phyloP scores from a whole-genome alignment of 352 stramenopile species.

The Peronospora farinosa region DNA sequence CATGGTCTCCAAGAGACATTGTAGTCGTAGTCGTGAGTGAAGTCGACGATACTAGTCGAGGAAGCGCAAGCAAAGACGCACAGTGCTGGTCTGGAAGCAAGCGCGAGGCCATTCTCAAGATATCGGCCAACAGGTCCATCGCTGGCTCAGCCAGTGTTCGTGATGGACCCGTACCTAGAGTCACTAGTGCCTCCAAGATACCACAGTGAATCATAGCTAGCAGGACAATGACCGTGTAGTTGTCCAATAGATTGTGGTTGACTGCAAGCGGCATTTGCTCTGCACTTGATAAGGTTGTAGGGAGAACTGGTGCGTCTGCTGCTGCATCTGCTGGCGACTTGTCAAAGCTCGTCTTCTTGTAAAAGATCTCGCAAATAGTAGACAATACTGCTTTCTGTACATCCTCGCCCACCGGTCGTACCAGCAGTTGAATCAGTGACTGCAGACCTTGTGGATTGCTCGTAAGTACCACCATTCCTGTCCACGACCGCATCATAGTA shows the following conservation, averaged over 20 bases:
- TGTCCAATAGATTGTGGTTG: slow-evolving; percentile 82
- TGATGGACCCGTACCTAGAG: slow-evolving; percentile 66
- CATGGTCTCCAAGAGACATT: slow-evolving; percentile 60
- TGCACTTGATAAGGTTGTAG: slow-evolving; percentile 61
- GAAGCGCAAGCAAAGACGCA: slow-evolving; percentile 66
- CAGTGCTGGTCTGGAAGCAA: slow-evolving; percentile 84
- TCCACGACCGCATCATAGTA: slow-evolving; percentile 89
- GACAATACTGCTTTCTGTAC: slow-evolving; percentile 84
- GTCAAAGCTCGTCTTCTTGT: slow-evolving; percentile 81
- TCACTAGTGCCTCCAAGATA: slow-evolving; percentile 76
- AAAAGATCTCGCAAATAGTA: slow-evolving; percentile 87
- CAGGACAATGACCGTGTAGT: slow-evolving; percentile 84
- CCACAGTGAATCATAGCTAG: slow-evolving; percentile 84
- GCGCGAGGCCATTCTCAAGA: slow-evolving; percentile 75
- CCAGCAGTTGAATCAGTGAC: slow-evolving; percentile 80
- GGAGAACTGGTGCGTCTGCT: slow-evolving; percentile 48
- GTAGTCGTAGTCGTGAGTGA: slow-evolving; percentile 69
- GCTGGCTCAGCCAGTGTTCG: slow-evolving; percentile 74
- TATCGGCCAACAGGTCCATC: slow-evolving; percentile 76
- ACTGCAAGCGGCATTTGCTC: slow-evolving; percentile 54
- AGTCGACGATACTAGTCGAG: slow-evolving; percentile 72
- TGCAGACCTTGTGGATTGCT: slow-evolving; percentile 84
- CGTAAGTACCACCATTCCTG: slow-evolving; percentile 79
- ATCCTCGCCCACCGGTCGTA: slow-evolving; percentile 83
- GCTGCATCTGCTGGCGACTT: slow-evolving; percentile 36